Base-by-base conservation (phyloP, 306 rosid species). In the Fagus sylvatica region DNA sequence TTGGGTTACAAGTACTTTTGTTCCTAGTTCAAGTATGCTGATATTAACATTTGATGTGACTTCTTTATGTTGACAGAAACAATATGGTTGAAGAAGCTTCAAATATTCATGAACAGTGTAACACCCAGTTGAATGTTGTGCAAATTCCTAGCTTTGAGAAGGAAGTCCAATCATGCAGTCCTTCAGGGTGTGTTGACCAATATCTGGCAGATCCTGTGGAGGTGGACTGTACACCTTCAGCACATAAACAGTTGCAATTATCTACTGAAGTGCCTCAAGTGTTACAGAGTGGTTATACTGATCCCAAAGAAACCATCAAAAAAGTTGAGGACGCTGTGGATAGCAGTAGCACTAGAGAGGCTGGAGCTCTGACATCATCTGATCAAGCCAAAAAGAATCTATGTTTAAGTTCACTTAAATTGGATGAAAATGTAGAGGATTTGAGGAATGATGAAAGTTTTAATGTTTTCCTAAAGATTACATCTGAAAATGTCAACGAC, bases 81-180 rank as follows among this genome's bases (percentile, higher is more conserved):
- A 48, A 57, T 46, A 34, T 37, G 7, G 75, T 30, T 73, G 78
- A 15, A 53, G 59, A 33, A 36, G 79, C 53, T 72, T 70, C 77
- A 13, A 46, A 34, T 68, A 42, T 74, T 46, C 43, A 60, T 33
- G 76, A 64, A 49, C 72, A 59, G 43, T 49, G 70, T 61, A 34
- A 51, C 30, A 78, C 61, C 49, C 72, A 75, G 16, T 48, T 33
- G 46, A 60, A 3, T 60, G 54, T 39, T 55, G 33, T 49, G 22
- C 56, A 69, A 17, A 73, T 48, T 12, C 34, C 79, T 73, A 28
- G 59, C 61, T 71, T 53, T 15, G 54, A 64, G 22, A 79, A 56
- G 76, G 82, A 82, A 32, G 74, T 56, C 57, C 79, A 56, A 74
- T 16, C 40, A 19, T 56, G 72, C 60, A 40, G 41, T 57, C 56